Percentiles rank a stretch among this genome's conserved stretches.
phyloP scores from a whole-genome alignment of 2,329 filamentous ascomycete genomes.

The Sporothrix mexicana region DNA sequence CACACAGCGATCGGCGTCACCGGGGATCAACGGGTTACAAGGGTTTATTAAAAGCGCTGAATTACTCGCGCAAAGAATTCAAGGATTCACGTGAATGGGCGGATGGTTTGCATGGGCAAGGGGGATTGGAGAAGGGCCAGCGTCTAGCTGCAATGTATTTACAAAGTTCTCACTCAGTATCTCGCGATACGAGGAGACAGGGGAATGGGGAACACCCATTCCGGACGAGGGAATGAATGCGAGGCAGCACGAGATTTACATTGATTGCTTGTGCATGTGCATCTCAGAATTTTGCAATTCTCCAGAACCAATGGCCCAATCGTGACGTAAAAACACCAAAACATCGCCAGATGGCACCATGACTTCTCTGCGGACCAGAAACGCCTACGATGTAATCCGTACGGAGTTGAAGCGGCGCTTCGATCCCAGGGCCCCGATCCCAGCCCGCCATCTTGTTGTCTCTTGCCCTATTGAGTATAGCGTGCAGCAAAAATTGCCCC shows the following conservation, averaged over 20 bases:
- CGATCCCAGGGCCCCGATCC: slow-evolving; percentile 22
- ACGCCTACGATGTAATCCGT: not conserved
- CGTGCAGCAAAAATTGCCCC: not conserved
- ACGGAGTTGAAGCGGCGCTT: not conserved
- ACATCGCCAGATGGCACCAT: slow-evolving; percentile 3
- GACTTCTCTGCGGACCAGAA: no score
- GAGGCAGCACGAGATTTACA: not conserved
- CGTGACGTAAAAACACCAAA: slow-evolving; percentile 13
- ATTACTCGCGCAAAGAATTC: not conserved
- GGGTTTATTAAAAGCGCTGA: not conserved
- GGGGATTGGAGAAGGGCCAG: not conserved
- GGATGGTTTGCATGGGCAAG: not conserved
- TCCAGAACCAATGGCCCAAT: not conserved
- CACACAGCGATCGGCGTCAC: slow-evolving; percentile 31
- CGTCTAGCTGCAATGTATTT: not conserved
- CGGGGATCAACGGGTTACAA: not conserved
- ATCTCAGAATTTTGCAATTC: not conserved
- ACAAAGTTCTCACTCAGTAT: not conserved
- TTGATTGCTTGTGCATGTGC: not conserved
- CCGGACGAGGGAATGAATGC: not conserved
- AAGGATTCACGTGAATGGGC: slow-evolving; percentile 14
- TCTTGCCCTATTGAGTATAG: slow-evolving; percentile 2
- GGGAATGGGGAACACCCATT: not conserved
- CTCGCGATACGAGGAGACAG: not conserved
- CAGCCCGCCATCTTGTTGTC: slow-evolving; percentile 6